A percentile compares a stretch with the other conserved stretches of the same genome.
These are phyloP conservation scores for Pezicula carpinea DNA, from an alignment of 2,329 filamentous ascomycete species.

Conservation along the genomic window DNA sequence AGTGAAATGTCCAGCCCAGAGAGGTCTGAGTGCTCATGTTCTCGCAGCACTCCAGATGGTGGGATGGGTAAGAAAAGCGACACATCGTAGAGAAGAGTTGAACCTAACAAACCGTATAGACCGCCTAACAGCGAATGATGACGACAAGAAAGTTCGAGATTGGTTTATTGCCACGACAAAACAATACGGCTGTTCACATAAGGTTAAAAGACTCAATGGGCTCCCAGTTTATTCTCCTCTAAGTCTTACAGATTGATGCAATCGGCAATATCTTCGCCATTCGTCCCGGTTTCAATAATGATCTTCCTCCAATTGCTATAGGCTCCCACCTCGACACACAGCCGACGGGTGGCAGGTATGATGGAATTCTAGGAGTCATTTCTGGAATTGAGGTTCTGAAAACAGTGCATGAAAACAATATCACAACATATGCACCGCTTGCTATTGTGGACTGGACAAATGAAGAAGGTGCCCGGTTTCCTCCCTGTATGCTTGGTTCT, in stretches of 20 bases:
- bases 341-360: slow-evolving; percentile 59
- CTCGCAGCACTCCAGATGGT: not conserved
- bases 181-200: slow-evolving; percentile 58
- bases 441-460: slow-evolving; percentile 10
- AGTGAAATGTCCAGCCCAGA: not conserved
- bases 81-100: not conserved
- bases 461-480: slow-evolving; percentile 67
- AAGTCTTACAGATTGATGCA: slow-evolving; percentile 46
- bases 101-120: slow-evolving; percentile 44
- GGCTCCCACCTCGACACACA: slow-evolving; percentile 65
- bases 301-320: slow-evolving; percentile 57
- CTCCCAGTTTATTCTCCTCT: not conserved
- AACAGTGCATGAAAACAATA: slow-evolving; percentile 58
- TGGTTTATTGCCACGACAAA: slow-evolving; percentile 65
- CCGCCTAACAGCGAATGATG: slow-evolving; percentile 62
- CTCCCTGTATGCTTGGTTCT: slow-evolving; percentile 64
- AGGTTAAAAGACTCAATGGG: slow-evolving; percentile 13
- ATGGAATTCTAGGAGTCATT: slow-evolving; percentile 69
- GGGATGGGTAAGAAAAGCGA: not conserved
- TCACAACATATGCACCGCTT: slow-evolving; percentile 56
- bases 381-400: slow-evolving; percentile 67
- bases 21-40: not conserved
- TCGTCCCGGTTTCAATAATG: slow-evolving; percentile 48
- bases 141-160: slow-evolving; percentile 64
- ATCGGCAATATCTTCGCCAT: slow-evolving; percentile 79